Conservation (phyloP, 1,284 basidiomycete genomes). For the Melampsora americana region DNA sequence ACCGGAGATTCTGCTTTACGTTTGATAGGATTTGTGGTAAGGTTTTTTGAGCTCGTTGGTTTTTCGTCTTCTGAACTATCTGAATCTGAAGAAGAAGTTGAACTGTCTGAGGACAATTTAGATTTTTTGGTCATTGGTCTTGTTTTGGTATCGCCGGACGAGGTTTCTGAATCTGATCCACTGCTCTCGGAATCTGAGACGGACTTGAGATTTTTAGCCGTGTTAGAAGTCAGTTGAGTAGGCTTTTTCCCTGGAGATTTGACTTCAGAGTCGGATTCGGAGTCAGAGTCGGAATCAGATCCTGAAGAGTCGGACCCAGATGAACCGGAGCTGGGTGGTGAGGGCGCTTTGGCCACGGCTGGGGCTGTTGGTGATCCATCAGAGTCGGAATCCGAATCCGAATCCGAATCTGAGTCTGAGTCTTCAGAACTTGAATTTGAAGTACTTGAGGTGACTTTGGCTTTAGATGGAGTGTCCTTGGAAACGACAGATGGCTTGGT, state of each 20-base stretch:
- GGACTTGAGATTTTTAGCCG: background rate
- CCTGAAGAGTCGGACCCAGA: background rate
- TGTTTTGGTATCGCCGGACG: background rate
- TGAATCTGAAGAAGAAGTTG: background rate
- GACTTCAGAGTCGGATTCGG: constrained; percentile 21
- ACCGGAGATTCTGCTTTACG: constrained; percentile 15
- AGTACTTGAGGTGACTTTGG: background rate
- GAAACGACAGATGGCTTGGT: background rate
- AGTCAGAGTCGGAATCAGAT: constrained; percentile 19
- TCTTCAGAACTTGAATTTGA: background rate
- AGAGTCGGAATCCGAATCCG: constrained; percentile 6
- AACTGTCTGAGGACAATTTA: background rate
- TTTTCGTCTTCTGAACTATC: constrained; percentile 10
- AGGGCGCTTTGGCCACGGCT: background rate
- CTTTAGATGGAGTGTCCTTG: background rate
- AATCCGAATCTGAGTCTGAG: background rate
- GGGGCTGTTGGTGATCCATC: background rate
- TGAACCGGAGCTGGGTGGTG: background rate
- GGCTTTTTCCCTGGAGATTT: background rate
- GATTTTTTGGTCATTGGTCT: background rate
- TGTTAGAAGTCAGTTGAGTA: background rate
- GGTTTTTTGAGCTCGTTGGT: background rate
- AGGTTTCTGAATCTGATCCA: background rate
- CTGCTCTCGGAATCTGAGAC: background rate
- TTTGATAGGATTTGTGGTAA: background rate